These are phyloP conservation scores for Buxus sempervirens DNA, from an alignment of 164 flowering plant species.

Conservation along the genomic window DNA sequence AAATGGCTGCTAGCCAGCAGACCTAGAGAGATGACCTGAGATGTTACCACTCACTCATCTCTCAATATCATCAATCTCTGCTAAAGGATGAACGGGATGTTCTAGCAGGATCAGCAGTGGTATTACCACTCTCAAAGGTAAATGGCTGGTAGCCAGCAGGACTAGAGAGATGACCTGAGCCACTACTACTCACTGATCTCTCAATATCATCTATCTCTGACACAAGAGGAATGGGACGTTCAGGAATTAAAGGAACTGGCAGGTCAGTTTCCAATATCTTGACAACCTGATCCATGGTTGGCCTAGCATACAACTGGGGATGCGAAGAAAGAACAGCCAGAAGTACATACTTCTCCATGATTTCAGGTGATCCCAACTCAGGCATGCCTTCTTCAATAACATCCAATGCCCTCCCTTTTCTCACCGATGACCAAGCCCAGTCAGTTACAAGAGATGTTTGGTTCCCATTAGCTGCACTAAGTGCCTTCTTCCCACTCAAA, in stretches of 20 bases:
- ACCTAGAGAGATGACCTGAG: conserved; percentile 49
- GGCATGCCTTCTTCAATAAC: conserved; percentile 78
- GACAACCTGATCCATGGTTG: conserved; percentile 87
- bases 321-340: conserved; percentile 74
- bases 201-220: conserved; percentile 57
- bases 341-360: conserved; percentile 64
- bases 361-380: conserved; percentile 47
- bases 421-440: conserved; percentile 84
- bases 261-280: conserved; percentile 70
- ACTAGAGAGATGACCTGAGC: conserved; percentile 52
- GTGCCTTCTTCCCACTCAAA: conserved; percentile 75
- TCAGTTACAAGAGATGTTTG: conserved; percentile 54
- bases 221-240: conserved; percentile 58
- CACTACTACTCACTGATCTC: conserved; percentile 55
- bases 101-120: conserved; percentile 28
- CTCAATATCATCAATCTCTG: conserved; percentile 57
- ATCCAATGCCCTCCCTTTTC: conserved; percentile 51
- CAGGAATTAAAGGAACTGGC: conserved; percentile 66
- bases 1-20: conserved; percentile 54
- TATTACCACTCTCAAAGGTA: conserved; percentile 17
- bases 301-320: conserved; percentile 79
- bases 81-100: conserved; percentile 53
- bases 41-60: conserved; percentile 55
- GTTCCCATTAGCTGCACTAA: conserved; percentile 27
- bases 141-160: conserved; percentile 53